Base-by-base conservation (phyloP, 2,329 filamentous ascomycete genomes). In the Pseudonectria buxi region DNA sequence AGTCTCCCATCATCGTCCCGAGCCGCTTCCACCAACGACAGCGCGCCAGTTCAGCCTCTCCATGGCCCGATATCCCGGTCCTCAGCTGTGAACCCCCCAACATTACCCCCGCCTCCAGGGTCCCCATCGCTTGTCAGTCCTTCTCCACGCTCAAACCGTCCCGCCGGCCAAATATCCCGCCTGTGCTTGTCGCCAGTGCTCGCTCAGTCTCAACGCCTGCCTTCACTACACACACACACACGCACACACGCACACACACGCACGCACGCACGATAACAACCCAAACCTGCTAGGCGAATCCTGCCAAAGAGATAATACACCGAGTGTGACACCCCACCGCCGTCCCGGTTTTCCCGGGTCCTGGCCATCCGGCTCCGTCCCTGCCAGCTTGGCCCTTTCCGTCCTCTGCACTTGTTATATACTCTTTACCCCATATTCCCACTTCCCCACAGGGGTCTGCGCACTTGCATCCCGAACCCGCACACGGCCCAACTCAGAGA, bases 1-100 rank as follows among this genome's bases (percentile, higher is more conserved):
- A 32, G 45, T 46, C 46, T 37, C 37, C 40, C 39, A 37, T 34
- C 39, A 40, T 29, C 18, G 37, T 35, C 35, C 30, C 33, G 26
- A 22, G 9, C 31, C 39, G 44, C 50, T 53, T 53, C 50, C 53
- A 55, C 52, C 52, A 55, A 55, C 52, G 42, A 42, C 30, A 54
- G 30, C 16, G 14, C 39, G 36, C 27, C 26, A 37, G 36, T 39
- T 40, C 39, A 26, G 27, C 30, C 37, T 40, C 32, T 32, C 35
- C 37, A 28, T 30, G 32, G 32, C 25, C 33, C 26, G 28, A 25
- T 30, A 46, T 40, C 50, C 50, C 27, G 37, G 50, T 37, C 42
- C 26, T 43, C 41, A 36, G 36, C 35, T 40, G 47, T 46, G 43
- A 50, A 39, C 39, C 40, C 37, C 35, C 39, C 32, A 22, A 44